Conservation (phyloP, 495 filamentous ascomycete species). For the Margaritispora aquatica region DNA sequence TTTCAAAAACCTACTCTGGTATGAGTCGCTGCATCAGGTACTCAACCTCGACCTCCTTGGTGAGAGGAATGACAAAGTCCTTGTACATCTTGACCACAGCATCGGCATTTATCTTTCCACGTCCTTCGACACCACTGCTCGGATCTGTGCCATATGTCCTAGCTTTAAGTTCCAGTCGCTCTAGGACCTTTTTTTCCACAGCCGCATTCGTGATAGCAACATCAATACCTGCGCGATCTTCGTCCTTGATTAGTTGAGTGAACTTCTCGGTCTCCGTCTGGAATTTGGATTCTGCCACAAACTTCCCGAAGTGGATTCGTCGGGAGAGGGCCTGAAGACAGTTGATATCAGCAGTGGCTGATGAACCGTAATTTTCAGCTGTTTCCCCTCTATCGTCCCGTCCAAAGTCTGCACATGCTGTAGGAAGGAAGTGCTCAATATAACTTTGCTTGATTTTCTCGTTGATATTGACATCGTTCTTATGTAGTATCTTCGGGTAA, state of each 20-base stretch:
- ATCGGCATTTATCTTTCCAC: conserved; percentile 80
- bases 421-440: conserved; percentile 73
- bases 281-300: conserved; percentile 98
- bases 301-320: conserved; percentile 96
- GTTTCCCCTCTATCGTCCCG: conserved; percentile 75
- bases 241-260: conserved; percentile 69
- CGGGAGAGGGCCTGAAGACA: conserved; percentile 88
- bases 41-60: conserved; percentile 95
- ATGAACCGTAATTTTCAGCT: conserved; percentile 91
- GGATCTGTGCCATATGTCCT: conserved; percentile 95
- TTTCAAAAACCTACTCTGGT: conserved; percentile 13
- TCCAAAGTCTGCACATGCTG: conserved; percentile 65
- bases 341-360: conserved; percentile 84
- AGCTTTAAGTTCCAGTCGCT: conserved; percentile 82
- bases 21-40: conserved; percentile 92
- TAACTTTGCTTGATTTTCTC: conserved; percentile 79
- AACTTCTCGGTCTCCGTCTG: conserved; percentile 73
- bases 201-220: conserved; percentile 82
- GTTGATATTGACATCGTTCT: conserved; percentile 90
- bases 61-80: conserved; percentile 92
- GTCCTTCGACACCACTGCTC: conserved; percentile 38
- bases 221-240: conserved; percentile 74
- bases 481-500: conserved; percentile 89
- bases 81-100: conserved; percentile 94
- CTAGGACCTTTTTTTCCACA: conserved; percentile 90